A percentile compares a stretch with the other conserved stretches of the same genome.
Conservation (phyloP, 352 stramenopile genomes). For the Globisporangium splendens region DNA sequence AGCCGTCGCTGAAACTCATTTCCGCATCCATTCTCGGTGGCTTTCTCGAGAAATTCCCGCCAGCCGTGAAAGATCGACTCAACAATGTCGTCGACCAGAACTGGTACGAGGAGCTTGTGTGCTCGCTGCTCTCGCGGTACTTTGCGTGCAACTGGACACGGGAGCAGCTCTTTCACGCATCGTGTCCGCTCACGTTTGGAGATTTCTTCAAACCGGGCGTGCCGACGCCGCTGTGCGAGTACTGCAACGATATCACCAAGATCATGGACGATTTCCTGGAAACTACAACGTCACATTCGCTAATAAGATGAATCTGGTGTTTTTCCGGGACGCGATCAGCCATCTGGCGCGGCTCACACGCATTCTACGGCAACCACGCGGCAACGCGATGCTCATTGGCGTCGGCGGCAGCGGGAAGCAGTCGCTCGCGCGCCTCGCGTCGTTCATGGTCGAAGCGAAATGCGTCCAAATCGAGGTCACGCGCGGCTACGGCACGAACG, state of each 20-base stretch:
- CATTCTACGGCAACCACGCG: slow-evolving; percentile 89
- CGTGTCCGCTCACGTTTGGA: slow-evolving; percentile 88
- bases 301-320: slow-evolving; percentile 96
- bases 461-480: slow-evolving; percentile 94
- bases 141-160: slow-evolving; percentile 76
- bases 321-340: slow-evolving; percentile 92
- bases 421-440: slow-evolving; percentile 86
- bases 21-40: slow-evolving; percentile 92
- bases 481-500: slow-evolving; percentile 82
- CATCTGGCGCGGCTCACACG: slow-evolving; percentile 88
- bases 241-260: slow-evolving; percentile 71
- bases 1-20: slow-evolving; percentile 89
- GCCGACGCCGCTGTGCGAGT: slow-evolving; percentile 79
- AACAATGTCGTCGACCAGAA: slow-evolving; percentile 85
- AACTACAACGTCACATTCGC: slow-evolving; percentile 93
- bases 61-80: slow-evolving; percentile 88
- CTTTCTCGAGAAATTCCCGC: slow-evolving; percentile 89
- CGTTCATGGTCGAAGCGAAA: slow-evolving; percentile 90
- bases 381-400: slow-evolving; percentile 95
- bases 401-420: slow-evolving; percentile 94
- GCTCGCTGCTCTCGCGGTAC: slow-evolving; percentile 71
- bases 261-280: slow-evolving; percentile 92
- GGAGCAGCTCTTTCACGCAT: slow-evolving; percentile 85
- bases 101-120: slow-evolving; percentile 90
- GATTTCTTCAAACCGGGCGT: slow-evolving; percentile 90